Evolutionary conservation across 73 alveolate species (phyloP), one percentile per base, ranked within the genome.

Genomic region (Paraurostyla sp.): DNA sequence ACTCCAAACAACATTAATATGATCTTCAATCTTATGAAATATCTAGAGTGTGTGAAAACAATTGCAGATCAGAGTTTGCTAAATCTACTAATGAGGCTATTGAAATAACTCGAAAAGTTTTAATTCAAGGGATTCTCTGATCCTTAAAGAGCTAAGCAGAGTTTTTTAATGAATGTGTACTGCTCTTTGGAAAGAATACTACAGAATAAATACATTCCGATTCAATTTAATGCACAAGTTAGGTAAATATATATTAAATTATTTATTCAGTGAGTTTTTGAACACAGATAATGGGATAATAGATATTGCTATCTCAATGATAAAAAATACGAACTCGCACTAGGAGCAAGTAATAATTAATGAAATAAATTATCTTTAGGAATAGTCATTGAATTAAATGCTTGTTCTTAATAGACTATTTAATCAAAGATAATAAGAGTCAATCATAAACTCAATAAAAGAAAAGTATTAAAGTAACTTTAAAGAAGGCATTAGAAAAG

Each of bases 401-500:
- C 16, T 65, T 9, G 7, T 18, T 2, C 23, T 65, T 33, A 65
- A 16, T 65, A 65, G 41, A 22, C 36, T 36, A 7, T 38, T 65
- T 6, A 65, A 38, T 40, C 82, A 65, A 38, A 65, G 82, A 38
- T 38, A 65, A 38, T 6, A 36, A 65, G 82, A 65, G 42, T 6
- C 16, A 1, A 15, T 65, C 6, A 65, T 65, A 18, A 6, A 3
- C 13, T 38, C 32, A 4, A 9, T 65, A 18, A 65, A 30, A 40
- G 33, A 32, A 18, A 65, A 65, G 41, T 65, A 65, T 30, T 16
- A 65, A 38, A 65, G 41, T 40, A 65, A 65, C 38, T 30, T 65
- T 25, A 65, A 65, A 30, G 82, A 65, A 38, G 82, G 82, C 11
- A 18, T 65, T 3, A 65, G 41, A 40, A 65, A 65, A 65, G 82